Evolutionary conservation across 2,329 filamentous ascomycete species (phyloP).

Genomic region (Sodiomyces alkalinus): DNA sequence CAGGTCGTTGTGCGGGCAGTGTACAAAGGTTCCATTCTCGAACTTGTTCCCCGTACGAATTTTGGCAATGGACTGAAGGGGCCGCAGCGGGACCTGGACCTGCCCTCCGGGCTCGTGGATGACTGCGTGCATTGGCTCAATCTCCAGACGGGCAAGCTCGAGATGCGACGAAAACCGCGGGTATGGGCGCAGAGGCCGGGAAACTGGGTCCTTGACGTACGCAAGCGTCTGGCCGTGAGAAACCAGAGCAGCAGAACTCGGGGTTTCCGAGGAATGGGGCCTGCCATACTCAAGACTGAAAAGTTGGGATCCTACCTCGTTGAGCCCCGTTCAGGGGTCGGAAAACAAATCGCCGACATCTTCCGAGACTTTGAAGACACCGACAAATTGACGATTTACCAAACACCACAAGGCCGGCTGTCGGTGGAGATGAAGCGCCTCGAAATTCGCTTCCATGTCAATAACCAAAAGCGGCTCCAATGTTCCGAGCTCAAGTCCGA

Average conservation of each 20-base stretch:
- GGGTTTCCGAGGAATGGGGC: too few relatives aligned
- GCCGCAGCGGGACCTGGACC: slow-evolving; percentile 23
- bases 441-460: slow-evolving; percentile 38
- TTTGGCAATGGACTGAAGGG: slow-evolving; percentile 15
- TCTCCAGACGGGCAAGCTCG: slow-evolving; percentile 17
- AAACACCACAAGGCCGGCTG: slow-evolving; percentile 19
- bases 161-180: slow-evolving; percentile 30
- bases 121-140: slow-evolving; percentile 44
- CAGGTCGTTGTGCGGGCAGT: slow-evolving; percentile 27
- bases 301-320: too few relatives aligned
- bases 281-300: too few relatives aligned
- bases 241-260: slow-evolving; percentile 9
- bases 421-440: slow-evolving; percentile 34
- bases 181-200: background rate
- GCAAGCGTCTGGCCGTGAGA: slow-evolving; percentile 18
- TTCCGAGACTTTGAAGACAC: slow-evolving; percentile 34
- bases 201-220: slow-evolving; percentile 4
- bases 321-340: slow-evolving; percentile 2
- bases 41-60: slow-evolving; percentile 17
- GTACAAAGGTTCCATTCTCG: slow-evolving; percentile 9
- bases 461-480: slow-evolving; percentile 21
- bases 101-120: slow-evolving; percentile 33
- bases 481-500: slow-evolving; percentile 33
- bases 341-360: slow-evolving; percentile 13
- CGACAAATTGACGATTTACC: slow-evolving; percentile 26